Percentiles rank a stretch among this genome's conserved stretches.
Evolutionary conservation across 371 early-diverging fungal genomes (phyloP).

Genomic region (Apophysomyces sp.): DNA sequence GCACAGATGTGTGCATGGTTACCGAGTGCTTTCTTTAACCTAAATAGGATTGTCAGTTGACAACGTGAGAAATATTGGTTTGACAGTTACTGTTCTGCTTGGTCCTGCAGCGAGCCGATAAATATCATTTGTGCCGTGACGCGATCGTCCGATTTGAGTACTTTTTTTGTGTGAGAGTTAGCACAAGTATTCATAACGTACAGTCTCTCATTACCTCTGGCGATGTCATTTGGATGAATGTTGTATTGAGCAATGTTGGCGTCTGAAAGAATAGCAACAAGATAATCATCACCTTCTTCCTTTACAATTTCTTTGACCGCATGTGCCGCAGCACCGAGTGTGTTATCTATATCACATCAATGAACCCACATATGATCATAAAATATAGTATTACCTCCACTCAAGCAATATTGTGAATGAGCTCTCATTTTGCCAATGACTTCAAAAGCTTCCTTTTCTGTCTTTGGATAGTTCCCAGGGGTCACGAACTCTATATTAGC

Average conservation of each 20-base stretch:
- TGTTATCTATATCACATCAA: conserved; percentile 55
- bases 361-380: not conserved
- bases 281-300: conserved; percentile 80
- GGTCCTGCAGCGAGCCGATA: conserved; percentile 63
- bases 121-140: conserved; percentile 76
- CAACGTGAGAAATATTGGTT: not conserved
- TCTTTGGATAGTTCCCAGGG: conserved; percentile 68
- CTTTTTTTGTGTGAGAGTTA: conserved; percentile 20
- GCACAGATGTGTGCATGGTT: conserved; percentile 67
- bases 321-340: conserved; percentile 66
- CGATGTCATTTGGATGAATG: conserved; percentile 73
- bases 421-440: conserved; percentile 63
- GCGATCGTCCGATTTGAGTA: conserved; percentile 65
- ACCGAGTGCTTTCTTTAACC: conserved; percentile 63
- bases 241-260: conserved; percentile 86
- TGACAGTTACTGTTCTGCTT: conserved; percentile 62
- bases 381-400: conserved; percentile 44
- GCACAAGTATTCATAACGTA: not conserved
- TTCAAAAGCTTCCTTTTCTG: conserved; percentile 78
- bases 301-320: conserved; percentile 72
- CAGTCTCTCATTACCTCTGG: conserved; percentile 49
- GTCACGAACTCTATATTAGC: conserved; percentile 74
- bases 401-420: conserved; percentile 70
- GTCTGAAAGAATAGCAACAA: conserved; percentile 80
- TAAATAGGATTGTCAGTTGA: conserved; percentile 8